Evolutionary conservation across 495 filamentous ascomycete species (phyloP), one percentile per base, ranked within the genome.

Genomic region (Filosporella fistucella): DNA sequence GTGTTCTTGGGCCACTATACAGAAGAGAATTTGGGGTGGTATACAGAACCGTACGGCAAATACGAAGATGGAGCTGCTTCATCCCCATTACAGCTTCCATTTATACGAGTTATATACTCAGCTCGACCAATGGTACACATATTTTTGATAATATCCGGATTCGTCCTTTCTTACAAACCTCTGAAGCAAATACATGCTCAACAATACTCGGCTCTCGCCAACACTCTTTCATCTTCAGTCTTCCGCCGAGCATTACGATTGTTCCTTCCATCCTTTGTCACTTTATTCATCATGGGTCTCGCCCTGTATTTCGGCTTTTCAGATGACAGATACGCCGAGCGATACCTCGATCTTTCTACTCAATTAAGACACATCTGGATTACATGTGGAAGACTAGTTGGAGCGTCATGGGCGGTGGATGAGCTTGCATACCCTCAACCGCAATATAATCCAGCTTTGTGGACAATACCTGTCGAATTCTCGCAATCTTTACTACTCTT

Each of bases 391-490:
- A 66, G 71, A 23, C 76, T 72, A 63, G 66, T 72, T 41, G 37
- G 55, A 14, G 74, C 74, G 1, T 57, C 78, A 5, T 69, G 67
- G 29, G 64, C 65, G 22, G 63, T 83, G 12, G 61, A 59, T 29
- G 67, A 68, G 16, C 49, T 68, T 0, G 75, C 72, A 42, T 72
- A 80, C 58, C 68, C 71, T 35, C 69, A 75, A 21, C 63, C 51
- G 28, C 13, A 17, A 16, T 83, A 85, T 54, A 82, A 86, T 42
- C 75, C 80, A 4, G 81, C 85, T 49, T 65, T 86, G 0, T 87
- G 83, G 83, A 87, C 83, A 20, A 84, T 87, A n/a, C 82, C 83
- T 0, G 73, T 86, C 21, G 83, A 87, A 57, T 84, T 85, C 51
- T 68, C 78, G 41, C 74, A 74, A 49, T 83, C 79, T 8, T 75